A percentile compares a stretch with the other conserved stretches of the same genome.
These are phyloP conservation scores for Kuraishia capsulata DNA, from an alignment of 805 yeast species.

Conservation along the genomic window DNA sequence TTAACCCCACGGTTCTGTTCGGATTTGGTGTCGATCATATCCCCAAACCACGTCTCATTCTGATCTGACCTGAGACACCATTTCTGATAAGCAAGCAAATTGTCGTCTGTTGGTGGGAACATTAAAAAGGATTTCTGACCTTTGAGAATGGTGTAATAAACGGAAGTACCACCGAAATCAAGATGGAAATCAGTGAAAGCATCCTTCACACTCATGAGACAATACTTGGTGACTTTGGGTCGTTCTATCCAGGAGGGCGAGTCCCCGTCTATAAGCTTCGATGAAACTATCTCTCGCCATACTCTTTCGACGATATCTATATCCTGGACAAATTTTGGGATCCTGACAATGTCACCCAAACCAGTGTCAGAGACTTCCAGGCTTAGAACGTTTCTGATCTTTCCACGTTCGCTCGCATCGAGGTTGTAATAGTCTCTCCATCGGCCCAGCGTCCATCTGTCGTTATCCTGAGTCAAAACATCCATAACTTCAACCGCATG, in stretches of 20 bases:
- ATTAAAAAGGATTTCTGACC: constrained; percentile 71
- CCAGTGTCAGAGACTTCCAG: constrained; percentile 61
- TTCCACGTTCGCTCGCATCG: constrained; percentile 37
- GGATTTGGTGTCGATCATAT: constrained; percentile 21
- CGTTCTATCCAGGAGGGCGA: constrained; percentile 13
- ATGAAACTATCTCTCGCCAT: constrained; percentile 40
- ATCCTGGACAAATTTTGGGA: constrained; percentile 60
- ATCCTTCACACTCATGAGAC: constrained; percentile 75
- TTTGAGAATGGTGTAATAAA: constrained; percentile 72
- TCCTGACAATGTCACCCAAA: constrained; percentile 35
- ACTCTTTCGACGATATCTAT: constrained; percentile 62
- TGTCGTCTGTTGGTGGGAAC: constrained; percentile 65
- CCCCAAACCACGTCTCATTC: constrained; percentile 55
- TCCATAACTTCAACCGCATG: constrained; percentile 78
- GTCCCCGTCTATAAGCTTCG: neutral
- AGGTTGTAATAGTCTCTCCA: constrained; percentile 69
- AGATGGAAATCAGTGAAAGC: constrained; percentile 87
- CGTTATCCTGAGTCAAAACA: constrained; percentile 69
- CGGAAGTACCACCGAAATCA: constrained; percentile 91
- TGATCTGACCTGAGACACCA: constrained; percentile 72
- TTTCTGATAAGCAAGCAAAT: constrained; percentile 48
- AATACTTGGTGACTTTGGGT: constrained; percentile 66
- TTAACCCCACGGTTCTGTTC: constrained; percentile 21
- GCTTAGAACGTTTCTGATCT: constrained; percentile 74
- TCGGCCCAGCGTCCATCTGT: constrained; percentile 58